These are phyloP conservation scores for Pisolithus tinctorius DNA, from an alignment of 768 basidiomycete genomes.

Conservation along the genomic window DNA sequence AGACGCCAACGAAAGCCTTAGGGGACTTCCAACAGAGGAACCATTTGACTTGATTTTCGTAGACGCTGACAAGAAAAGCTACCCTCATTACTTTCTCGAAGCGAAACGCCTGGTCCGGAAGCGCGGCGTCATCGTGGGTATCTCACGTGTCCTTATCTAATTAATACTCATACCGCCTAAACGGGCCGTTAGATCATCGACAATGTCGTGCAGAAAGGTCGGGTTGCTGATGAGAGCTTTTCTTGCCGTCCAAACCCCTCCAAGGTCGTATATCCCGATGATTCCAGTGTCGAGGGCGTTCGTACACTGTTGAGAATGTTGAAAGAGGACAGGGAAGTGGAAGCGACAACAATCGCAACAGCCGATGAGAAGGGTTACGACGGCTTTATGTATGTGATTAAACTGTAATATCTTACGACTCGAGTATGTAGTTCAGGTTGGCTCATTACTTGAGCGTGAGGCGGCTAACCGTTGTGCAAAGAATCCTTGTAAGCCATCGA, in stretches of 20 bases:
- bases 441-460: no score
- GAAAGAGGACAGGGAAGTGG: constrained; percentile 44
- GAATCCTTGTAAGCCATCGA: no score
- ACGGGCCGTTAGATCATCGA: constrained; percentile 43
- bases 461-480: no score
- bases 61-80: constrained; percentile 61
- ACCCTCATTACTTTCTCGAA: constrained; percentile 50
- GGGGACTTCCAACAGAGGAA: constrained; percentile 37
- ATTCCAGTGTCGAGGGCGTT: constrained; percentile 38
- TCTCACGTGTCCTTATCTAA: not conserved
- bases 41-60: constrained; percentile 67
- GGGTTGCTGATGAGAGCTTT: constrained; percentile 37
- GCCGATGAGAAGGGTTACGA: constrained; percentile 49
- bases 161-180: not conserved
- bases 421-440: no score
- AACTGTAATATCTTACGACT: constrained; percentile 1
- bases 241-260: constrained; percentile 10
- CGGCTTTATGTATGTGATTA: constrained; percentile 42
- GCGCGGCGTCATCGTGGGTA: constrained; percentile 55
- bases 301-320: constrained; percentile 38
- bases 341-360: constrained; percentile 44
- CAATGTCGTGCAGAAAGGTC: constrained; percentile 50
- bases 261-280: not conserved
- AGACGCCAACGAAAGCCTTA: constrained; percentile 44
- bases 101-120: constrained; percentile 53